Evolutionary conservation across 2,329 filamentous ascomycete species (phyloP).

Genomic region (Colletotrichum falcatum): DNA sequence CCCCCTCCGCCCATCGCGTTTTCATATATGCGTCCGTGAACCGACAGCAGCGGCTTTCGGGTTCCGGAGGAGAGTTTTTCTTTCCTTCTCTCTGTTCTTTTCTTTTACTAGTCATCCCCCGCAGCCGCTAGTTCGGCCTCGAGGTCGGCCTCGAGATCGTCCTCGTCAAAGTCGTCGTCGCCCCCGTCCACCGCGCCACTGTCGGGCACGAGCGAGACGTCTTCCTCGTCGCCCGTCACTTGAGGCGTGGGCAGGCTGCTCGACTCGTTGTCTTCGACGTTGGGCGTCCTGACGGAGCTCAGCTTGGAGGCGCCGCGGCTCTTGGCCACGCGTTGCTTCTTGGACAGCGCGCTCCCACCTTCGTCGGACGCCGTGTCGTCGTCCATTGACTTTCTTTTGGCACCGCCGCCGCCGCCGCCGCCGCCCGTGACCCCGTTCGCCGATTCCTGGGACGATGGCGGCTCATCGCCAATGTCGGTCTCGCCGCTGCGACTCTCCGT

Average conservation of each 20-base stretch:
- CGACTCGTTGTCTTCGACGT: conserved; percentile 51
- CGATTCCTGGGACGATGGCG: conserved; percentile 29
- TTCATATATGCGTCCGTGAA: conserved; percentile 16
- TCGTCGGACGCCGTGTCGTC: conserved; percentile 45
- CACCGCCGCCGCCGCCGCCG: conserved; percentile 28
- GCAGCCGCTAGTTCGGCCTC: conserved; percentile 73
- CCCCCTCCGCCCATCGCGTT: neutral
- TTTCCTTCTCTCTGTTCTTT: no score
- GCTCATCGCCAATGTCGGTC: conserved; percentile 39
- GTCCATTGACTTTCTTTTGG: conserved; percentile 42
- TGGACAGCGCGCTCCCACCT: conserved; percentile 54
- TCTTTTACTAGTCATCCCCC: conserved; percentile 44
- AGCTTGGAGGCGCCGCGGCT: conserved; percentile 60
- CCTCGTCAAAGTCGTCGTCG: conserved; percentile 62
- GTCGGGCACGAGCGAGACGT: conserved; percentile 43
- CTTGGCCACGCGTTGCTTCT: conserved; percentile 63
- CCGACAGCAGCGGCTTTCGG: neutral
- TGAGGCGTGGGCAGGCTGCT: conserved; percentile 56
- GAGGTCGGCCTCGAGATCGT: conserved; percentile 68
- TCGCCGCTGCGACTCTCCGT: conserved; percentile 44
- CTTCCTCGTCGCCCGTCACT: conserved; percentile 57
- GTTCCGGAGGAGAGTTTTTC: neutral
- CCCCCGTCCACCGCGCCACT: conserved; percentile 46
- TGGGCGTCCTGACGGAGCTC: conserved; percentile 58
- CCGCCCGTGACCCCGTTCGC: conserved; percentile 3